Evolutionary conservation across 495 filamentous ascomycete species (phyloP).

Genomic region (Podospora tetraspora): DNA sequence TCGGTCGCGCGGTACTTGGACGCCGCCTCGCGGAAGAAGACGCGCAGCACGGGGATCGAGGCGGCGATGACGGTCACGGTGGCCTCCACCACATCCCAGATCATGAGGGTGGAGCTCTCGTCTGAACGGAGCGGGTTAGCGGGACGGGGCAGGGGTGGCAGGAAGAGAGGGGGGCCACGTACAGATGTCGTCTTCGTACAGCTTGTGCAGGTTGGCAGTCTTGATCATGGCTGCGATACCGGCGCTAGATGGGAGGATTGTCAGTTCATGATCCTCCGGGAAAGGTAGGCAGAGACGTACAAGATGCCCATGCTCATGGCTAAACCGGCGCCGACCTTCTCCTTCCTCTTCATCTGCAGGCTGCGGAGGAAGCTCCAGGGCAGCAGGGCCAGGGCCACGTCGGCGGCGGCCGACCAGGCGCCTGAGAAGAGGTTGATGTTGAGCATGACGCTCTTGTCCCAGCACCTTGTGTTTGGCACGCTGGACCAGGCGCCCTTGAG

Average conservation of each 20-base stretch:
- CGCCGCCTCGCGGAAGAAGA: conserved; percentile 16
- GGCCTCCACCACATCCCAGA: conserved; percentile 23
- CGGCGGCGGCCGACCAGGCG: conserved; percentile 28
- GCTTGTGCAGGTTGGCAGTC: conserved; percentile 5
- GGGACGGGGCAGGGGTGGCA: neutral
- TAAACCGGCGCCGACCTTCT: conserved; percentile 33
- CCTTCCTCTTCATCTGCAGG: conserved; percentile 32
- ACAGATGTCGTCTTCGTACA: conserved; percentile 2
- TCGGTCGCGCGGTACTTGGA: neutral
- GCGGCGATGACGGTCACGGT: conserved; percentile 28
- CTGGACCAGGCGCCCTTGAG: conserved; percentile 27
- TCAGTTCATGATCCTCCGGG: neutral
- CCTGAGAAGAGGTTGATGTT: conserved; percentile 16
- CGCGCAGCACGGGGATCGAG: conserved; percentile 27
- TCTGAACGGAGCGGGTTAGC: neutral
- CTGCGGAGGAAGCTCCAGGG: conserved; percentile 33
- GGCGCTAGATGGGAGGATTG: conserved; percentile 13
- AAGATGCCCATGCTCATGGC: conserved; percentile 37
- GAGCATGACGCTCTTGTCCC: conserved; percentile 17
- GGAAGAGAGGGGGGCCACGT: neutral
- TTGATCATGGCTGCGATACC: conserved; percentile 28
- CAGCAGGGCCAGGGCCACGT: conserved; percentile 32
- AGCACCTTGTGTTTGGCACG: conserved; percentile 25
- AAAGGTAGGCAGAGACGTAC: neutral
- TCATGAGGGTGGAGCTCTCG: conserved; percentile 15